Conservation (phyloP, 139 green algal species). For the Chlorella sorokiniana region DNA sequence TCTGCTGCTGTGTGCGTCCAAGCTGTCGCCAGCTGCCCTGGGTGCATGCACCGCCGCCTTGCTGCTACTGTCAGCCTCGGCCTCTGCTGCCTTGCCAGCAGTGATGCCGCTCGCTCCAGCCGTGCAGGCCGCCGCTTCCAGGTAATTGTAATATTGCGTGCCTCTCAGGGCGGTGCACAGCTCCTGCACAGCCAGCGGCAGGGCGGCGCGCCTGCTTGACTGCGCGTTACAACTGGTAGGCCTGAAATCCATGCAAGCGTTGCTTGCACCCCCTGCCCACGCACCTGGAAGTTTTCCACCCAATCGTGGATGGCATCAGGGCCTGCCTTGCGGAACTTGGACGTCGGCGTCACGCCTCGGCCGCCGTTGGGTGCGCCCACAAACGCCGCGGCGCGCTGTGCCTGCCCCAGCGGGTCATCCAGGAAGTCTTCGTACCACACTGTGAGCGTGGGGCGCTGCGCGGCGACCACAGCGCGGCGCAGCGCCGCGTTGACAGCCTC, state of each 20-base stretch:
- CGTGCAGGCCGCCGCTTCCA: not conserved
- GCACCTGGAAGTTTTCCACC: slow-evolving; percentile 15
- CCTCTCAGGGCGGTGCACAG: not conserved
- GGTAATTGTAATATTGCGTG: not conserved
- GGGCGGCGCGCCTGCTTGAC: too few species aligned
- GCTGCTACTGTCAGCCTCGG: not conserved
- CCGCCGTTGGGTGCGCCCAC: not conserved
- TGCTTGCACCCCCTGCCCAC: not conserved
- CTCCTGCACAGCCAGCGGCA: not conserved
- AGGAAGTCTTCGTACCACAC: slow-evolving; percentile 29
- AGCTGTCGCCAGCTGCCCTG: not conserved
- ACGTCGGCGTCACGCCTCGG: not conserved
- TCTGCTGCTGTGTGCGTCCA: not conserved
- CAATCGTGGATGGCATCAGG: not conserved
- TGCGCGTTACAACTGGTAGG: too few species aligned
- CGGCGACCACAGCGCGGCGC: not conserved
- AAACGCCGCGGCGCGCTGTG: not conserved
- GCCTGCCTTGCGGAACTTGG: slow-evolving; percentile 16
- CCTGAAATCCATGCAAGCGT: too few species aligned
- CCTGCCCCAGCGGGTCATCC: not conserved
- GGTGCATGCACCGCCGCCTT: not conserved
- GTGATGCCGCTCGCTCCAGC: not conserved
- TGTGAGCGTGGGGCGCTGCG: slow-evolving; percentile 13
- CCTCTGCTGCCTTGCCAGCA: not conserved
- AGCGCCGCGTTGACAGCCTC: slow-evolving; percentile 1